Percentiles rank a stretch among this genome's conserved stretches.
These are phyloP conservation scores for Amphirosellinia nigrospora DNA, from an alignment of 495 filamentous ascomycete species.

Conservation along the genomic window DNA sequence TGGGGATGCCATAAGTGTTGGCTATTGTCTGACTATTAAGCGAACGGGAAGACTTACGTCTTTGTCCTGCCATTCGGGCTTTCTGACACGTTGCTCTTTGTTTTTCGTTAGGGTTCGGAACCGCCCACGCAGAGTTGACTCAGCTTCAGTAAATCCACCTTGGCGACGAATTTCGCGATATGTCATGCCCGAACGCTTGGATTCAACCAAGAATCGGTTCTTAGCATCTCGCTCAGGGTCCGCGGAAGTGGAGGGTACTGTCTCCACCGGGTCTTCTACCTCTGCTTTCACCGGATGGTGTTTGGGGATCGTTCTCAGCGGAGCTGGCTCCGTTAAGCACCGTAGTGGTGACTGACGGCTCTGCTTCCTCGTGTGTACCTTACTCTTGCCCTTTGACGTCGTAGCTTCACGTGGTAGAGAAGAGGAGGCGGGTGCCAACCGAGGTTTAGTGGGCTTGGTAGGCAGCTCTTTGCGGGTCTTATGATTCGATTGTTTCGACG, in stretches of 20 bases:
- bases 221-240: slow-evolving; percentile 43
- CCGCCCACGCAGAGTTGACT: slow-evolving; percentile 85
- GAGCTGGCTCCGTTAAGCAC: background rate
- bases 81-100: slow-evolving; percentile 74
- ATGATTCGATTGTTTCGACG: slow-evolving; percentile 20
- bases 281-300: background rate
- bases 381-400: slow-evolving; percentile 28
- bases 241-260: background rate
- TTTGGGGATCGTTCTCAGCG: background rate
- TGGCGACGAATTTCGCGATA: slow-evolving; percentile 78
- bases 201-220: slow-evolving; percentile 69
- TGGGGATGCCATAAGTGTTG: background rate
- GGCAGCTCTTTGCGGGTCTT: slow-evolving; percentile 45
- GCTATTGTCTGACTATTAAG: background rate
- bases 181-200: slow-evolving; percentile 68
- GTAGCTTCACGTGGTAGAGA: slow-evolving; percentile 11
- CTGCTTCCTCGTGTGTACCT: slow-evolving; percentile 1
- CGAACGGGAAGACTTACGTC: slow-evolving; percentile 68
- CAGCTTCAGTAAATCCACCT: slow-evolving; percentile 75
- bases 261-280: background rate
- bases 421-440: slow-evolving; percentile 47
- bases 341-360: background rate
- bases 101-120: slow-evolving; percentile 80
- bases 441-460: slow-evolving; percentile 44
- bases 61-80: slow-evolving; percentile 74